phyloP scores from a whole-genome alignment of 139 green algal genomes.

The Coelastrella sp. region DNA sequence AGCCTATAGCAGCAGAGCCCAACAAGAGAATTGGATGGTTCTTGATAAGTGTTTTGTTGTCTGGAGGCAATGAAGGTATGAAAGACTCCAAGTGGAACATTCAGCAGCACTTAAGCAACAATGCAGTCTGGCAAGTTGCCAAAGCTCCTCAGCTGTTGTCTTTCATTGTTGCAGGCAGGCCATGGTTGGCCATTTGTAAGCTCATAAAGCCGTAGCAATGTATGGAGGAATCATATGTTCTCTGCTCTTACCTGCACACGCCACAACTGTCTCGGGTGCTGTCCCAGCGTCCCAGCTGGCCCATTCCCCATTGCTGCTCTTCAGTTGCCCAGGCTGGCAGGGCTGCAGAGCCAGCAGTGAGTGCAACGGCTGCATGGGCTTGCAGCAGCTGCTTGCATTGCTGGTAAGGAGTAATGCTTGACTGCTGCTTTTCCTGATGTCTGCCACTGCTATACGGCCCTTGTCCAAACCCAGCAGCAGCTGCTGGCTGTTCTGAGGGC shows the following conservation, averaged over 20 bases:
- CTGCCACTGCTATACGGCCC: constrained; percentile 39
- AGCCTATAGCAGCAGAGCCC: too few species aligned
- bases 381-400: background rate
- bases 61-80: too few species aligned
- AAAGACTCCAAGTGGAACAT: too few species aligned
- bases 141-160: too few species aligned
- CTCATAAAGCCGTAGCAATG: too few species aligned
- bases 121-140: too few species aligned
- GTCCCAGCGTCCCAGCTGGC: background rate
- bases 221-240: too few species aligned
- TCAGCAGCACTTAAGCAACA: too few species aligned
- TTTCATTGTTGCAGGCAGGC: too few species aligned
- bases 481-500: constrained; percentile 2
- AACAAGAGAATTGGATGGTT: too few species aligned
- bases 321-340: background rate
- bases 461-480: constrained; percentile 42
- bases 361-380: background rate
- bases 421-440: constrained; percentile 30
- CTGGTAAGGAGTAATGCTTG: constrained; percentile 10
- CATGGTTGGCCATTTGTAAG: too few species aligned
- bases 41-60: too few species aligned
- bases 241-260: constrained; percentile 18
- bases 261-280: constrained; percentile 28
- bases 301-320: background rate
- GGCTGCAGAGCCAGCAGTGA: background rate